These are phyloP conservation scores for Colletotrichum phormii DNA, from an alignment of 2,329 filamentous ascomycete genomes.

Conservation along the genomic window DNA sequence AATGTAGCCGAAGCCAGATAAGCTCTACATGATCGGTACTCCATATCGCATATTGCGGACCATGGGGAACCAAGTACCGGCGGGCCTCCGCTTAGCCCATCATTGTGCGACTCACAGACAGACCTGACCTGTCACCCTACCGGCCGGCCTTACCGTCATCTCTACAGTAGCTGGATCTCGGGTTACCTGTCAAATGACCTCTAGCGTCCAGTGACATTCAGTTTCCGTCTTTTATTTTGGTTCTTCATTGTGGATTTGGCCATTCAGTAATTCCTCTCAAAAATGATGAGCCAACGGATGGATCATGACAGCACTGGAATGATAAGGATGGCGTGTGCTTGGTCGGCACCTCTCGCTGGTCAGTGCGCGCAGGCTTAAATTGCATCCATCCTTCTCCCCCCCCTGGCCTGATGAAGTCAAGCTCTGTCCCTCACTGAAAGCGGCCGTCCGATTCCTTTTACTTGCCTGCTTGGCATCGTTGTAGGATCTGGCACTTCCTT, in stretches of 20 bases:
- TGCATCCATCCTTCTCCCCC: background rate
- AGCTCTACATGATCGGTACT: conserved; percentile 15
- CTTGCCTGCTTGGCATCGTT: background rate
- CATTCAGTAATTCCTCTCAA: background rate
- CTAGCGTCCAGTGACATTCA: background rate
- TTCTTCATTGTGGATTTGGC: too few species aligned
- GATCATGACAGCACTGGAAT: background rate
- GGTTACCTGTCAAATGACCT: background rate
- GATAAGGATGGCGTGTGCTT: background rate
- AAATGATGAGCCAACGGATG: background rate
- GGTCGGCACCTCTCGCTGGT: background rate
- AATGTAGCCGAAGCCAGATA: conserved; percentile 24
- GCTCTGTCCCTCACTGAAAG: background rate
- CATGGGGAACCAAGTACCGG: conserved; percentile 5
- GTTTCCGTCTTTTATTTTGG: background rate
- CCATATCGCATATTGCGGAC: conserved; percentile 1
- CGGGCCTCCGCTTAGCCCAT: conserved; percentile 16
- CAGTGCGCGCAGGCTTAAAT: background rate
- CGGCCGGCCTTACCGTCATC: background rate
- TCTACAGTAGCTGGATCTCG: background rate
- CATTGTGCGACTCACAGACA: background rate
- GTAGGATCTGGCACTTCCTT: background rate
- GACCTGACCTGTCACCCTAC: background rate
- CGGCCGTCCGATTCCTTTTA: background rate
- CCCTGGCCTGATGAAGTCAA: background rate